Evolutionary conservation across 2,329 filamentous ascomycete species (phyloP).

Genomic region (Dothistroma pini): DNA sequence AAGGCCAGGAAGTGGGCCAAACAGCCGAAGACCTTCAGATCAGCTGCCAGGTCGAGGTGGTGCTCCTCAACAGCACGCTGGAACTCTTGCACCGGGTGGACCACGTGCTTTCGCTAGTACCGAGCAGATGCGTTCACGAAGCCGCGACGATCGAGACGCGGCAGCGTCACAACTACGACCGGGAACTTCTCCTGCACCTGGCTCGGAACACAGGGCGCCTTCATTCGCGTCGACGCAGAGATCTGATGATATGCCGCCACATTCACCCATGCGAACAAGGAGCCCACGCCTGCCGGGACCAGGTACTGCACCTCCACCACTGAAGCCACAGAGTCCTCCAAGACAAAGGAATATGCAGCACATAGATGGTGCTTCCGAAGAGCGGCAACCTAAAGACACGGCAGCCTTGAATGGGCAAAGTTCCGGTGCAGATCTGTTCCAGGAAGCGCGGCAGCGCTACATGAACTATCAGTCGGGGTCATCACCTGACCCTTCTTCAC

Average conservation of each 20-base stretch:
- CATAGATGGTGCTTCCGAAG: constrained; percentile 19
- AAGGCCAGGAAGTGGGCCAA: constrained; percentile 17
- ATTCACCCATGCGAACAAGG: constrained; percentile 6
- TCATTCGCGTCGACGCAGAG: constrained; percentile 13
- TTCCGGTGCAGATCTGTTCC: constrained; percentile 25
- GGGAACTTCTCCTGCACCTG: constrained; percentile 27
- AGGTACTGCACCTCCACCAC: constrained; percentile 4
- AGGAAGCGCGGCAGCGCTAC: constrained; percentile 26
- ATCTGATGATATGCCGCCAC: constrained; percentile 1
- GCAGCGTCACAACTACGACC: constrained; percentile 23
- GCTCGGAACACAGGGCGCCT: constrained; percentile 3
- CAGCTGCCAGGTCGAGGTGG: constrained; percentile 21
- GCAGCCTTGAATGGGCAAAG: constrained; percentile 10
- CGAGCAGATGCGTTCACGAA: constrained; percentile 35
- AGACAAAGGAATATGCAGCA: constrained; percentile 17
- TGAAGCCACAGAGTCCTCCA: constrained; percentile 23
- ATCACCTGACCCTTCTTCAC: constrained; percentile 11
- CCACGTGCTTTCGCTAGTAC: constrained; percentile 32
- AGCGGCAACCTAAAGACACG: constrained; percentile 15
- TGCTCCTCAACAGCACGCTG: constrained; percentile 4
- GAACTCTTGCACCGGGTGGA: constrained; percentile 11
- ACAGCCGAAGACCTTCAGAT: constrained; percentile 20
- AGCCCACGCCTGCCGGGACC: constrained; percentile 3
- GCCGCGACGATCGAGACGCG: constrained; percentile 23
- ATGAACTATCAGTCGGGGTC: constrained; percentile 21